Base-by-base conservation (phyloP, 352 stramenopile species). In the Globisporangium spiculum region DNA sequence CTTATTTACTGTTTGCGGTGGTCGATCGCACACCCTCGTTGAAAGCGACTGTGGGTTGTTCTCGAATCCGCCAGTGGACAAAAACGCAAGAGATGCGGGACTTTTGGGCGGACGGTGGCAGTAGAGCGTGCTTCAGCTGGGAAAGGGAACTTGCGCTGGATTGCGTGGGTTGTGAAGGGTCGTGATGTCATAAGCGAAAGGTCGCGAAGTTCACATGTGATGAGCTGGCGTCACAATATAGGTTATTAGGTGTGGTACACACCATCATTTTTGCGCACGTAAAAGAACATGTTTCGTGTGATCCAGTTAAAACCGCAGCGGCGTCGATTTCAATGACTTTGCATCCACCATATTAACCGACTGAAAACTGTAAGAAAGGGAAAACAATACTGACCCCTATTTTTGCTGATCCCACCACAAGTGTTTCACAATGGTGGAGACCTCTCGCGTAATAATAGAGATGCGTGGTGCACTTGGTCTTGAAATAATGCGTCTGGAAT, bases 131-230 rank as follows among this genome's bases (percentile, higher is more conserved):
- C 0, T 59, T 26, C 14, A 38, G 22, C 32, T 57, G 53, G 53
- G 53, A 58, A 22, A 58, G 53, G 53, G 24, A 38, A 59, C 16
- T 38, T 44, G 16, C 18, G 16, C 18, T 24, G 44, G 44, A 32
- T 4, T 41, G 54, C 54, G 8, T 27, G 14, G 53, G 14, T 60
- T 6, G 27, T 7, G 54, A 60, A 60, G 18, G 22, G 54, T 60
- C 54, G 54, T 60, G 54, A 60, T 60, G 54, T 60, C 54, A 60
- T 60, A 20, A 6, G 16, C 44, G 54, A 60, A 60, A 60, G 54
- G 54, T 60, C 54, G 27, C 18, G 16, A 60, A 60, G 26, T 10
- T 4, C 4, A 34, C 6, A 18, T 8, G 27, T 60, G 54, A 60
- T 18, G 54, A 44, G 7, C 6, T 27, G 7, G 27, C 18, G 54